phyloP scores from a whole-genome alignment of 768 basidiomycete species.

The Chalciporus pseudorubinellus region DNA sequence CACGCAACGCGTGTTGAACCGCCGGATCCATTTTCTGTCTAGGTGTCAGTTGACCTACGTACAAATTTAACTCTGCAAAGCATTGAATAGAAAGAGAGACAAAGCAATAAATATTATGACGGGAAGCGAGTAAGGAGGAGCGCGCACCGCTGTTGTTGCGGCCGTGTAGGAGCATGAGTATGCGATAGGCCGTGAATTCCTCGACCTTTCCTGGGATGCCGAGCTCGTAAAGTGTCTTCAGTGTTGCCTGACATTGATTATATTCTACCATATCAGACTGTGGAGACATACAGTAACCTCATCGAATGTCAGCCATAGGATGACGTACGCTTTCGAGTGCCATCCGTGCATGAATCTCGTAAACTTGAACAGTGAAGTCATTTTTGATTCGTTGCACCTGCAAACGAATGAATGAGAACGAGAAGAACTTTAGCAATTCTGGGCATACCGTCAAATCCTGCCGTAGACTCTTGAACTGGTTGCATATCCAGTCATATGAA shows the following conservation, averaged over 20 bases:
- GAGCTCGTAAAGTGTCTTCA: slow-evolving; percentile 88
- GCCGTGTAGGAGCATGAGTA: slow-evolving; percentile 92
- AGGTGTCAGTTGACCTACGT: slow-evolving; percentile 95
- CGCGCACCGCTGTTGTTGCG: slow-evolving; percentile 88
- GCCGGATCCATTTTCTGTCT: slow-evolving; percentile 79
- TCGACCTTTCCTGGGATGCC: slow-evolving; percentile 90
- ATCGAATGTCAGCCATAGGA: background rate
- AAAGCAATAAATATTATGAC: slow-evolving; percentile 2
- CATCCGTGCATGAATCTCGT: slow-evolving; percentile 97
- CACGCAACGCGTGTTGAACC: slow-evolving; percentile 85
- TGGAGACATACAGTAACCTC: slow-evolving; percentile 18
- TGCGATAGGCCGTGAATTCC: slow-evolving; percentile 97
- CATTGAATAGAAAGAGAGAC: background rate
- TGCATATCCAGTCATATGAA: slow-evolving; percentile 88
- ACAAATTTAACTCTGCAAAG: slow-evolving; percentile 83
- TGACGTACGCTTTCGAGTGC: slow-evolving; percentile 81
- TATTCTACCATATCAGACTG: slow-evolving; percentile 98
- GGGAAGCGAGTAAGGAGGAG: background rate
- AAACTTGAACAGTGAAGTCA: slow-evolving; percentile 94
- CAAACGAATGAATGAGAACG: slow-evolving; percentile 5
- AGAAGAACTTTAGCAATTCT: background rate
- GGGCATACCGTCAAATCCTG: slow-evolving; percentile 93
- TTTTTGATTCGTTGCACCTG: slow-evolving; percentile 99
- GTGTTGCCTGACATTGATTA: slow-evolving; percentile 92
- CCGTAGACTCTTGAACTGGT: slow-evolving; percentile 95